Evolutionary conservation across 306 rosid genomes (phyloP), one percentile per base, ranked within the genome.

Genomic region (Hippophae tibetana): DNA sequence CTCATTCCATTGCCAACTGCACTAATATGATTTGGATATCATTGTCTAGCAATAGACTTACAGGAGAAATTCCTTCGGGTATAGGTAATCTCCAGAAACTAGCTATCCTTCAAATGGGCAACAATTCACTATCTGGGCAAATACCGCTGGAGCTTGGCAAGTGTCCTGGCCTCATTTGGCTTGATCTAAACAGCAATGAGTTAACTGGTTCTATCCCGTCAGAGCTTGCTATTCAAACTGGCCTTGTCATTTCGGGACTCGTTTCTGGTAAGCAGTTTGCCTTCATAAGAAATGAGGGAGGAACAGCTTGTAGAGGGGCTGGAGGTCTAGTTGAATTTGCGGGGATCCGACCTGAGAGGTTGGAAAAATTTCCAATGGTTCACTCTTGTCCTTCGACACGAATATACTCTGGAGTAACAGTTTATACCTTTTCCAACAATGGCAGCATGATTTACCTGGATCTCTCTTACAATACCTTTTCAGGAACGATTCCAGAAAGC

Each of bases 201-300:
- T 66, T 87, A 6, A 70, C 61, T 6, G 95, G 95, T 52, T 14
- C 69, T 44, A 61, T 86, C 64, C 90, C 95, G 1, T 44, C 76
- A 0, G 73, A 73, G 68, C 86, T 86, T 62, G 80, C 86, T 43
- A 54, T 75, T 58, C 81, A 84, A 62, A 82, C 95, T 1, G 90
- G 95, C 40, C 60, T 72, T 55, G 79, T 86, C 49, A 6, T 56
- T 64, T 77, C 86, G 1, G 86, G 87, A n/a, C 63, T 67, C 49
- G 90, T 78, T 60, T 81, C 95, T 1, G 90, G 95, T 57, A 86
- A 86, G 70, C 84, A 81, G 52, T 86, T 81, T 81, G 95, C 72
- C 46, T 86, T 83, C 61, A 84, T 86, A 43, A 86, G 90, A 69
- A 86, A 83, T 56, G 95, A 86, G 63, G 95, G 89, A 3, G 89